These are phyloP conservation scores for Fusarium duplospermum DNA, from an alignment of 2,329 filamentous ascomycete species.

Conservation along the genomic window DNA sequence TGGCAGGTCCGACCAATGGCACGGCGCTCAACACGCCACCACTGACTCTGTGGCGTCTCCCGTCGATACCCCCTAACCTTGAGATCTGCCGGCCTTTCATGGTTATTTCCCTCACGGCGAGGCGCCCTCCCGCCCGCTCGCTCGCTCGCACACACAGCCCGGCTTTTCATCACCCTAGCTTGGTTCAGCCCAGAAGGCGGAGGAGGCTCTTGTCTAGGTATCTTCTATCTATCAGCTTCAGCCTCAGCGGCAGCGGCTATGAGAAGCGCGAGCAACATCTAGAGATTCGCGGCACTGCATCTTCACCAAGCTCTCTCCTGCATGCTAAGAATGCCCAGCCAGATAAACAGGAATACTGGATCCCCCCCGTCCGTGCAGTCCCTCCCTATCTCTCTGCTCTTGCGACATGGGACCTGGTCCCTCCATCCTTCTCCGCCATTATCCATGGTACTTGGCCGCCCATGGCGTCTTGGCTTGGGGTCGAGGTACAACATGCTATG, in stretches of 20 bases:
- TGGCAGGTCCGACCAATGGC: neutral
- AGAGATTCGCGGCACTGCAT: constrained; percentile 23
- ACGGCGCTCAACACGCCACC: constrained; percentile 6
- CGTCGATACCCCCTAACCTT: neutral
- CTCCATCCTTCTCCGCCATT: constrained; percentile 8
- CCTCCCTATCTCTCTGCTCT: constrained; percentile 12
- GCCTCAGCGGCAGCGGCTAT: neutral
- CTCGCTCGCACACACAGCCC: neutral
- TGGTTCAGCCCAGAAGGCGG: neutral
- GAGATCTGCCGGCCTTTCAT: constrained; percentile 4
- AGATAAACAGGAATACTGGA: constrained; percentile 31
- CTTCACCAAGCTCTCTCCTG: constrained; percentile 12
- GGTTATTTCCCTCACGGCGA: neutral
- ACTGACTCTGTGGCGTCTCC: constrained; percentile 3
- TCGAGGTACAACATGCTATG: constrained; percentile 37
- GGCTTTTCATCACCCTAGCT: neutral
- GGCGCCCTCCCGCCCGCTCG: neutral
- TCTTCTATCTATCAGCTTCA: neutral
- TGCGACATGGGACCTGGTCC: neutral
- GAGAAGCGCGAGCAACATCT: neutral
- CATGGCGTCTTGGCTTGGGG: constrained; percentile 35
- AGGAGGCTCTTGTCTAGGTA: neutral
- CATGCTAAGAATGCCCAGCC: constrained; percentile 20
- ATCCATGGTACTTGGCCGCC: constrained; percentile 29
- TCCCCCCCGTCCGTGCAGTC: constrained; percentile 19